phyloP scores from a whole-genome alignment of 2,329 filamentous ascomycete genomes.

The Cercospora sp. region DNA sequence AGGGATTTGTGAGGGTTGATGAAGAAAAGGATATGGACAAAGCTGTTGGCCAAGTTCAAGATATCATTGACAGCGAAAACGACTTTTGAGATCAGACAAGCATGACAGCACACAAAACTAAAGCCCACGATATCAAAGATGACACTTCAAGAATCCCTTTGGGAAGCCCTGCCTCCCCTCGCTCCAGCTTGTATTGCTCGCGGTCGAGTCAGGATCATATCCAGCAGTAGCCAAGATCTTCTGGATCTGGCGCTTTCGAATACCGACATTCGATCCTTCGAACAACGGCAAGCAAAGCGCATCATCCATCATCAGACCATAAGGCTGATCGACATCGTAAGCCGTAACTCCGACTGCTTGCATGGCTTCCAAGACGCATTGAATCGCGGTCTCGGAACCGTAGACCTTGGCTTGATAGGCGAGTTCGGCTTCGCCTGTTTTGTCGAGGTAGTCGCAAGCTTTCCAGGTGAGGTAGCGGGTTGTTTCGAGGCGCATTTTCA shows the following conservation, averaged over 20 bases:
- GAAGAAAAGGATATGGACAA: too few species aligned
- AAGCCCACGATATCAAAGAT: background rate
- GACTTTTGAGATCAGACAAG: background rate
- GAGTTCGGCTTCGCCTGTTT: background rate
- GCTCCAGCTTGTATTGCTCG: background rate
- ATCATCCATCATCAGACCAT: background rate
- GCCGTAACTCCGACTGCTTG: background rate
- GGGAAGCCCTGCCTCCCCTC: background rate
- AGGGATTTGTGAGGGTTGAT: background rate
- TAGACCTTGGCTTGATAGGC: background rate
- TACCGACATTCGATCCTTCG: background rate
- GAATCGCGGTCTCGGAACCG: background rate
- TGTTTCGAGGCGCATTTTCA: background rate
- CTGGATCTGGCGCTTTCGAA: background rate
- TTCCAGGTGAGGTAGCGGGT: background rate
- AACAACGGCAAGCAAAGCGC: background rate
- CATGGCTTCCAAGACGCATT: background rate
- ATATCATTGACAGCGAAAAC: too few species aligned
- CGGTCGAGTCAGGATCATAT: background rate
- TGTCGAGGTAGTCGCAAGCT: background rate
- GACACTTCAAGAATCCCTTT: background rate
- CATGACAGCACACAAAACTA: background rate
- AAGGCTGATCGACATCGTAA: background rate
- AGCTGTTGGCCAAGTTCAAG: too few species aligned
- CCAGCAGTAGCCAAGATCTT: background rate